These are phyloP conservation scores for Podaxis pistillaris DNA, from an alignment of 768 basidiomycete species.

Conservation along the genomic window DNA sequence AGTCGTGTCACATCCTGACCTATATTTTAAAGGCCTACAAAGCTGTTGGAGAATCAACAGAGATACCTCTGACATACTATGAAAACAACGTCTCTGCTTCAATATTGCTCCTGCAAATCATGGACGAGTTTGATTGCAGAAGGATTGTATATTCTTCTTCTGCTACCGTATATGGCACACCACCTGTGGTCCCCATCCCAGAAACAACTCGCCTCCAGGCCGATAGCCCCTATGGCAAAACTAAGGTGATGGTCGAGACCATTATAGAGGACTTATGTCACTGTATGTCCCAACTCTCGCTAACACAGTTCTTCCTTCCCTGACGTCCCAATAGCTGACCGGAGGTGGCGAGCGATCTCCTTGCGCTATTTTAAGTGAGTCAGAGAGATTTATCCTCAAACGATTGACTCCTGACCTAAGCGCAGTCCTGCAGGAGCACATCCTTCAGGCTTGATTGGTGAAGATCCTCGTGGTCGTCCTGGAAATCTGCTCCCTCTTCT, in stretches of 20 bases:
- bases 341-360: constrained; percentile 78
- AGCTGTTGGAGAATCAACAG: constrained; percentile 95
- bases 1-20: neutral
- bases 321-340: constrained; percentile 50
- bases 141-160: constrained; percentile 97
- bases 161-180: constrained; percentile 97
- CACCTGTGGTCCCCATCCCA: constrained; percentile 89
- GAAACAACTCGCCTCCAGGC: constrained; percentile 86
- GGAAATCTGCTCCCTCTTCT: constrained; percentile 93
- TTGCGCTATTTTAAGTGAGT: constrained; percentile 95
- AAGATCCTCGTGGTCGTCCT: constrained; percentile 94
- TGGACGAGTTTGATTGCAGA: constrained; percentile 80
- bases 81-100: constrained; percentile 92
- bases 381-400: neutral
- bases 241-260: constrained; percentile 93
- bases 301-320: constrained; percentile 1
- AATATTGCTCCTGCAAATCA: constrained; percentile 79
- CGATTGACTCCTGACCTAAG: neutral
- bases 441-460: constrained; percentile 91
- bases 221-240: constrained; percentile 92
- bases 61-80: constrained; percentile 92
- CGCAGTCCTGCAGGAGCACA: constrained; percentile 95
- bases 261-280: constrained; percentile 87
- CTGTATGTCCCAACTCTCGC: constrained; percentile 40
- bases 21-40: constrained; percentile 74